Conservation (phyloP, 805 yeast species). For the Starmerella apis region DNA sequence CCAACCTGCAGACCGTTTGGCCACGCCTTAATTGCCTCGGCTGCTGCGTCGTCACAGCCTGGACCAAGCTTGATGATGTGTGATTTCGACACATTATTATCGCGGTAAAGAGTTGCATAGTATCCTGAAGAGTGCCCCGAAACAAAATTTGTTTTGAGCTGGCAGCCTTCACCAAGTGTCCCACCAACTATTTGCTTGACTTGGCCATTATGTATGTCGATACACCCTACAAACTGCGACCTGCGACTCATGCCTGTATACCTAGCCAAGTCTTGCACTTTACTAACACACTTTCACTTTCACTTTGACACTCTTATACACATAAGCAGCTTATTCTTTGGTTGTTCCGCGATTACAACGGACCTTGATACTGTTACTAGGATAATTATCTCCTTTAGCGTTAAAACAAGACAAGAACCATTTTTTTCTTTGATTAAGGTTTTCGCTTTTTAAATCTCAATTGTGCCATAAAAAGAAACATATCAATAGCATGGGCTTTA, state of each 20-base stretch:
- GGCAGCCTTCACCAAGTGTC: slow-evolving; percentile 43
- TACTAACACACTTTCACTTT: too few relatives aligned
- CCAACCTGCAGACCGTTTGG: slow-evolving; percentile 73
- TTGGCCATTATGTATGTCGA: slow-evolving; percentile 87
- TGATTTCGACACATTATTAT: slow-evolving; percentile 55
- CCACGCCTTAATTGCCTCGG: slow-evolving; percentile 63
- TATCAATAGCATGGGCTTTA: too few relatives aligned
- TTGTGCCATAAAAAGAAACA: too few relatives aligned
- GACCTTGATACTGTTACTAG: too few relatives aligned
- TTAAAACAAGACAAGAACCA: too few relatives aligned
- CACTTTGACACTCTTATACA: too few relatives aligned
- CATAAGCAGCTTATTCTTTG: too few relatives aligned
- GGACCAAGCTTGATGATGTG: slow-evolving; percentile 90
- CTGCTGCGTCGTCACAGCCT: slow-evolving; percentile 73
- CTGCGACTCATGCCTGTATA: not conserved
- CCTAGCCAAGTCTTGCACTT: too few relatives aligned
- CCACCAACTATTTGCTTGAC: slow-evolving; percentile 98
- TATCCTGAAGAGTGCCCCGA: slow-evolving; percentile 61
- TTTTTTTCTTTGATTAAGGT: too few relatives aligned
- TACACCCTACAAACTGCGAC: slow-evolving; percentile 70
- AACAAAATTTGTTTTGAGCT: slow-evolving; percentile 63
- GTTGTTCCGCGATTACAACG: too few relatives aligned
- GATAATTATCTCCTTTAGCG: too few relatives aligned
- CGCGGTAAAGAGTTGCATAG: slow-evolving; percentile 61
- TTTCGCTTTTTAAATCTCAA: too few relatives aligned